Conservation (phyloP, 805 yeast species). For the Metschnikowia amazonensis region DNA sequence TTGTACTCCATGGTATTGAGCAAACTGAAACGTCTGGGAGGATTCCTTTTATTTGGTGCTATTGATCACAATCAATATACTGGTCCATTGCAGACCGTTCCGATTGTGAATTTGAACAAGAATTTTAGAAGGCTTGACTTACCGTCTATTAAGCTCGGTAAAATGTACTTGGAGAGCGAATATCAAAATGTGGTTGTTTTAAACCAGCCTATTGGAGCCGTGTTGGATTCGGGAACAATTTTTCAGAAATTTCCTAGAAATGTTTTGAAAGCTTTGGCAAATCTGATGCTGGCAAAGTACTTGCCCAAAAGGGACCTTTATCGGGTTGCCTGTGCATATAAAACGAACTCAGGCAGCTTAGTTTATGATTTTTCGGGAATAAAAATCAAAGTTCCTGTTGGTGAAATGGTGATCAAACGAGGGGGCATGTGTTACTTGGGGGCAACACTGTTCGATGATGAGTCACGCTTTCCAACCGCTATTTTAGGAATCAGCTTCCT, state of each 20-base stretch:
- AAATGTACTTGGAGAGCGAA: background rate
- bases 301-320: background rate
- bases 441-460: conserved; percentile 9
- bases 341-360: conserved; percentile 2
- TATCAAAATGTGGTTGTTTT: background rate
- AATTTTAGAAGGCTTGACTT: too few species aligned
- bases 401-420: conserved; percentile 33
- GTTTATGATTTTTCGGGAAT: conserved; percentile 54
- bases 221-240: background rate
- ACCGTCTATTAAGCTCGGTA: background rate
- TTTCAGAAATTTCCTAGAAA: background rate
- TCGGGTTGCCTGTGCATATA: background rate
- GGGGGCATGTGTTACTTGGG: conserved; percentile 25
- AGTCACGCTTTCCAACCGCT: conserved; percentile 50
- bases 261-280: background rate
- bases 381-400: conserved; percentile 15
- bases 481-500: conserved; percentile 64
- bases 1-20: background rate
- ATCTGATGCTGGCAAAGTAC: background rate
- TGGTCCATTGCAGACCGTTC: background rate
- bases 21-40: background rate
- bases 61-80: background rate
- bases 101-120: too few species aligned
- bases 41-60: background rate
- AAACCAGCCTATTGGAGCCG: background rate